phyloP scores from a whole-genome alignment of 495 filamentous ascomycete genomes.

The Platismatia glauca region DNA sequence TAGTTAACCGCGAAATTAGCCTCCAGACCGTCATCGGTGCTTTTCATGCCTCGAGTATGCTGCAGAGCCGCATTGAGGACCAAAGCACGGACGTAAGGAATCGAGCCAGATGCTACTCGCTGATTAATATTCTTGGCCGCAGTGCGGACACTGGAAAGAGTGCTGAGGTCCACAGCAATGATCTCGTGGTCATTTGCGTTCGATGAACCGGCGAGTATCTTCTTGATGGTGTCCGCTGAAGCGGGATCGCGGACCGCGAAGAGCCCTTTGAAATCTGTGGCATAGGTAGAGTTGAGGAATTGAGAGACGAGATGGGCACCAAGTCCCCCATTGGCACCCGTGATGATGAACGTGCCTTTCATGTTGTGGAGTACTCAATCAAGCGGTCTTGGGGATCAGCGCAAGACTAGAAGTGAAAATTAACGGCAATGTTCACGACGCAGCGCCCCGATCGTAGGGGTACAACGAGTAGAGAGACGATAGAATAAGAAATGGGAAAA shows the following conservation, averaged over 20 bases:
- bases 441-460: no score
- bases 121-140: not conserved
- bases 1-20: not conserved
- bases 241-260: not conserved
- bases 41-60: not conserved
- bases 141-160: not conserved
- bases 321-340: not conserved
- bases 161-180: not conserved
- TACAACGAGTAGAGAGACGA: no score
- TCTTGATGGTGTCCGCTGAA: not conserved
- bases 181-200: not conserved
- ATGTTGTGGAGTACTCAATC: not conserved
- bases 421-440: no score
- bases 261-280: not conserved
- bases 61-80: not conserved
- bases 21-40: not conserved
- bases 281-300: not conserved
- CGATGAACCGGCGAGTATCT: not conserved
- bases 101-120: not conserved
- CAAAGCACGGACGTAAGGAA: no score
- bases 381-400: not conserved
- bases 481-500: no score
- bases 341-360: not conserved
- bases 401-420: not conserved
- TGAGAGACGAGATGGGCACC: not conserved